These are phyloP conservation scores for Hevea brasiliensis DNA, from an alignment of 345 rosid species.

Conservation along the genomic window DNA sequence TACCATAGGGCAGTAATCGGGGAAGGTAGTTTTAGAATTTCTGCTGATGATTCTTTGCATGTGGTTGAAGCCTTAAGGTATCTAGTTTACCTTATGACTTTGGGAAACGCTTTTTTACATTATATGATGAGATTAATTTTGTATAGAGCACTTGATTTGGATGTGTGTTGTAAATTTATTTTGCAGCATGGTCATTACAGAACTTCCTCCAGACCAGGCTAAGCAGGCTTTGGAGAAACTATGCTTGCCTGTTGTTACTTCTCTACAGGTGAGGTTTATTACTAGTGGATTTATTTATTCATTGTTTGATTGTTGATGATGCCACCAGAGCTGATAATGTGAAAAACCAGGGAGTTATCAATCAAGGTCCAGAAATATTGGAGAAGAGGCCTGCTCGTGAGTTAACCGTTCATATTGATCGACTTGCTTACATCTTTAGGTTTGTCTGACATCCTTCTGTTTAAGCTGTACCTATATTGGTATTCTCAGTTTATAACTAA, in stretches of 20 bases:
- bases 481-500: conserved; percentile 25
- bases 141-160: conserved; percentile 15
- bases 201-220: conserved; percentile 85
- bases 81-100: conserved; percentile 8
- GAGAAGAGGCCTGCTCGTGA: conserved; percentile 91
- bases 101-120: conserved; percentile 15
- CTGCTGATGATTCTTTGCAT: conserved; percentile 88
- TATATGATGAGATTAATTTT: conserved; percentile 16
- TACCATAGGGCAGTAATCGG: conserved; percentile 79
- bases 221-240: conserved; percentile 80
- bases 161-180: conserved; percentile 20
- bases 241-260: conserved; percentile 79
- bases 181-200: conserved; percentile 90
- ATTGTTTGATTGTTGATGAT: conserved; percentile 21
- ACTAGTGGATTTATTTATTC: neutral
- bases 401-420: conserved; percentile 89
- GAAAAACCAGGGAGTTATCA: conserved; percentile 61
- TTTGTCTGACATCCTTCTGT: conserved; percentile 33
- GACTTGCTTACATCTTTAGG: conserved; percentile 97
- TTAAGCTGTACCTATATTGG: conserved; percentile 7
- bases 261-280: conserved; percentile 69
- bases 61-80: conserved; percentile 97
- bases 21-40: conserved; percentile 77
- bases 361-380: conserved; percentile 71
- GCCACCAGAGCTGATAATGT: conserved; percentile 13